Evolutionary conservation across 2,329 filamentous ascomycete genomes (phyloP), one percentile per base, ranked within the genome.

Genomic region (Aureobasidium subglaciale): DNA sequence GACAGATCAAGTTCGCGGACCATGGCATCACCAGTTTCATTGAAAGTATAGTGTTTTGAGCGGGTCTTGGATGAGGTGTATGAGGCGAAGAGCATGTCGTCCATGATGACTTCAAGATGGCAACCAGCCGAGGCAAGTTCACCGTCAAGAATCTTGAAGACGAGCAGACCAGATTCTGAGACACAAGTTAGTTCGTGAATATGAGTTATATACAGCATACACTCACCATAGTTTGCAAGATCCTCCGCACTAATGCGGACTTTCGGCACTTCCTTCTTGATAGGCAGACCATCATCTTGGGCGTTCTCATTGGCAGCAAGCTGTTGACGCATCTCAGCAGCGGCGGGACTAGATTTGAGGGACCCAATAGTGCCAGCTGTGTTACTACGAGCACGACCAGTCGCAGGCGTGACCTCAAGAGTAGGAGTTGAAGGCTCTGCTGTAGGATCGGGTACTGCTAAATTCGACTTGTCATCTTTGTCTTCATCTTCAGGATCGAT

Each of bases 1-100:
- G 93, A 99, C 64, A 96, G 91, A 61, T 99, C 95, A n/a, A 99
- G 79, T 70, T 99, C 93, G 59, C 93, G 89, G 58, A 99, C 88
- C 72, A 99, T 90, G 54, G 90, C 93, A 71, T 99, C 93, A 46
- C 92, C 91, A 65, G 42, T 49, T 5, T 99, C 93, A 63, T 93
- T 88, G 70, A 97, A 90, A 52, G 82, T 87, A 66, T 85, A 81
- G 10, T 78, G 75, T 63, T 79, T 86, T 37, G 78, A 80, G 65
- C 82, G 85, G 29, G 90, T 86, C 60, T 84, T 89, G 1, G 87
- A 84, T 10, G 90, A 95, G 1, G 82, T 79, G 68, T 96, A 97
- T 0, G 90, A 87, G 0, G 93, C 87, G 74, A 93, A 97, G 29
- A 89, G 82, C 81, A 93, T 90, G 68, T 99, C 93, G 69, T 99